Evolutionary conservation across 106 monocot genomes (phyloP), one percentile per base, ranked within the genome.

Genomic region (Phalaenopsis aphrodite): DNA sequence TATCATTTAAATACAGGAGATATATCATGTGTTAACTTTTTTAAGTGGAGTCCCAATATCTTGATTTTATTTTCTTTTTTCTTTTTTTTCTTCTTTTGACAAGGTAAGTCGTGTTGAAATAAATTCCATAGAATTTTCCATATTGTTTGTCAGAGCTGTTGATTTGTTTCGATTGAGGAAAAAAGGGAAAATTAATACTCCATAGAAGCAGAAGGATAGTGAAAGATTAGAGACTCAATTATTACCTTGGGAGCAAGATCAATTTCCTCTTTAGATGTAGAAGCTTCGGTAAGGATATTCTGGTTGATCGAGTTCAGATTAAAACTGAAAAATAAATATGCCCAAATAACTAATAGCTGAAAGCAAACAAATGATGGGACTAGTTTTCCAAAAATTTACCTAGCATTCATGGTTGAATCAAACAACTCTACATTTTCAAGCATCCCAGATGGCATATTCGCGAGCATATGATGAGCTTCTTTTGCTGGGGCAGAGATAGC

Each of bases 401-500:
- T 72, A 75, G 83, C 87, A 79, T 85, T 39, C 79, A 18, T 58
- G 84, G 24, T 49, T 80, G 86, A 11, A 69, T 69, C 69, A 9
- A 77, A 36, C 9, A 79, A 24, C 78, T 75, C 78, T 6, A 64
- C 5, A 69, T 24, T 85, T 42, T 86, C 83, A 19, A 47, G 76
- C 86, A 90, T 87, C 23, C 79, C 86, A 10, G 84, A 56, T 8
- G 97, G 97, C 76, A 92, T 42, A 80, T 90, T 85, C 6, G 84
- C 68, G 39, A 90, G 84, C 92, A 97, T 94, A 78, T 92, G 92
- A 83, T 97, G 76, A 94, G 81, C 89, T 85, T 92, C 82, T 45
- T 81, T 76, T 97, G 92, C 79, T 94, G 97, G 15, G 80, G 64
- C 78, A 82, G 68, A 16, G 97, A 90, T 18, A 65, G 83, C 69